These are phyloP conservation scores for Teunomyces gatunensis DNA, from an alignment of 805 yeast species.

Conservation along the genomic window DNA sequence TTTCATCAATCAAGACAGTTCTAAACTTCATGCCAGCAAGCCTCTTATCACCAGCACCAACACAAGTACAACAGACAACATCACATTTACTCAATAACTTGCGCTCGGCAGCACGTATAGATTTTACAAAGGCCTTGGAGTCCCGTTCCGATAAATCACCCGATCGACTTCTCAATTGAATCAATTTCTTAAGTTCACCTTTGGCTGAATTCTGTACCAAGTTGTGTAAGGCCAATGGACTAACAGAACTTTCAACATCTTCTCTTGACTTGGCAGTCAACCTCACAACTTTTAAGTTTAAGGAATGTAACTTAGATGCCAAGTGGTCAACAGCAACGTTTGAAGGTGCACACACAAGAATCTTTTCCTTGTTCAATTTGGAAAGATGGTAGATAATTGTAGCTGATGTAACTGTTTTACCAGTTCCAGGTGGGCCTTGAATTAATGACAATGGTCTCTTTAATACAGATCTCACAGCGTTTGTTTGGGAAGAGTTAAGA, in stretches of 20 bases:
- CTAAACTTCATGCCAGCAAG: constrained; percentile 57
- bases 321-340: constrained; percentile 94
- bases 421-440: constrained; percentile 94
- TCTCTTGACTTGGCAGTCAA: constrained; percentile 75
- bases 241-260: constrained; percentile 67
- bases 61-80: constrained; percentile 88
- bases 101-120: constrained; percentile 48
- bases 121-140: constrained; percentile 40
- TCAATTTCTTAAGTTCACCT: constrained; percentile 57
- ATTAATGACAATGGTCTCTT: constrained; percentile 74
- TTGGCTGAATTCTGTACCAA: constrained; percentile 47
- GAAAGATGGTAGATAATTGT: constrained; percentile 78
- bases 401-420: constrained; percentile 92
- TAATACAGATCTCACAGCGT: constrained; percentile 70
- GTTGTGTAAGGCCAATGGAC: constrained; percentile 56
- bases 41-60: constrained; percentile 82
- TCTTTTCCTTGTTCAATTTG: constrained; percentile 56
- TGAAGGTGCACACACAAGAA: constrained; percentile 92
- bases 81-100: constrained; percentile 56
- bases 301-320: constrained; percentile 63
- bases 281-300: constrained; percentile 78
- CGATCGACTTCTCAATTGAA: constrained; percentile 55
- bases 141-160: constrained; percentile 68
- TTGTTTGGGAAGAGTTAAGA: constrained; percentile 73
- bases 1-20: constrained; percentile 85